A percentile compares a stretch with the other conserved stretches of the same genome.
phyloP scores from a whole-genome alignment of 805 yeast species.

The Lachancea thermotolerans region DNA sequence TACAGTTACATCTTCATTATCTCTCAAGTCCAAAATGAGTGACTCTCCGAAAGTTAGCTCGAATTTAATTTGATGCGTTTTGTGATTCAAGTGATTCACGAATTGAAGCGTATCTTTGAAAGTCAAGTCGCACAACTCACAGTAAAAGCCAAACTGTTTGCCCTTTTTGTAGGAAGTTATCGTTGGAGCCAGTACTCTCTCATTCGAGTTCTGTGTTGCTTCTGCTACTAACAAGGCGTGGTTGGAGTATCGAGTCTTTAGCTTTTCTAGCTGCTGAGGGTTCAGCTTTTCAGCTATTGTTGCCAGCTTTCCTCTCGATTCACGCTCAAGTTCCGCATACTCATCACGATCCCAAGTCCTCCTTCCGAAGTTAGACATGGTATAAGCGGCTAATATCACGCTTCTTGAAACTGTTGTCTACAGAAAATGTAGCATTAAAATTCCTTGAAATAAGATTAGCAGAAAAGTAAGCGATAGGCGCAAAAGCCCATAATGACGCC shows the following conservation, averaged over 20 bases:
- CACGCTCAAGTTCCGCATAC: conserved; percentile 44
- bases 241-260: conserved; percentile 21
- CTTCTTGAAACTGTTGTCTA: too few species aligned
- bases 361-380: conserved; percentile 45
- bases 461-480: neutral
- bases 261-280: conserved; percentile 10
- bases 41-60: conserved; percentile 31
- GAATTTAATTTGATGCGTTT: conserved; percentile 50
- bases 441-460: too few species aligned
- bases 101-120: conserved; percentile 78
- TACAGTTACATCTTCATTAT: conserved; percentile 38
- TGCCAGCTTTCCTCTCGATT: conserved; percentile 21
- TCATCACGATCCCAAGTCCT: conserved; percentile 68
- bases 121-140: conserved; percentile 72
- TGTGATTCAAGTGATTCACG: conserved; percentile 77
- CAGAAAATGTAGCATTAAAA: too few species aligned
- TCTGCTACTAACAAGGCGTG: conserved; percentile 19
- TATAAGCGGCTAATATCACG: neutral
- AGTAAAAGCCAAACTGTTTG: conserved; percentile 74
- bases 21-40: conserved; percentile 25
- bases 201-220: conserved; percentile 29
- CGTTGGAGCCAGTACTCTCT: conserved; percentile 29
- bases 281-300: conserved; percentile 14
- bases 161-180: conserved; percentile 36
- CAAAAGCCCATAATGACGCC: neutral